phyloP scores from a whole-genome alignment of 768 basidiomycete genomes.

The Kwoniella bestiolae region DNA sequence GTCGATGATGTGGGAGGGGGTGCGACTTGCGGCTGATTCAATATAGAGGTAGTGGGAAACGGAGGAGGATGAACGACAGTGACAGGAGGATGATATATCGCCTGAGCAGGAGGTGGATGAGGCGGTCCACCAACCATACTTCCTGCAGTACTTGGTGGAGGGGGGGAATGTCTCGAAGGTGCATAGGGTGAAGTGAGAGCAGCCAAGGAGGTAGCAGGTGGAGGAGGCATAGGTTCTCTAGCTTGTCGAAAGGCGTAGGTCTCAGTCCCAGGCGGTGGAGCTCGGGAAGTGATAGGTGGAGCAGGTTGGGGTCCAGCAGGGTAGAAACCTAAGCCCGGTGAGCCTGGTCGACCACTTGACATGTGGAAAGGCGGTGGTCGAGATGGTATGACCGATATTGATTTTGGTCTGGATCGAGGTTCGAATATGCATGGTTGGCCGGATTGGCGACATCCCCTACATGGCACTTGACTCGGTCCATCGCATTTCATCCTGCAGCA shows the following conservation, averaged over 20 bases:
- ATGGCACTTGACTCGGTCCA: constrained; percentile 46
- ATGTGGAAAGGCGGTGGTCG: constrained; percentile 44
- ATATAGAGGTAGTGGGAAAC: constrained; percentile 2
- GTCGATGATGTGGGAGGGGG: constrained; percentile 9
- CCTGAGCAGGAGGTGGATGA: constrained; percentile 8
- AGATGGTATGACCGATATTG: constrained; percentile 46
- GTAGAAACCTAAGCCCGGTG: constrained; percentile 39
- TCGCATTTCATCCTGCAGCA: constrained; percentile 52
- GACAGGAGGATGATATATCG: constrained; percentile 22
- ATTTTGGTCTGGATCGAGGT: constrained; percentile 49
- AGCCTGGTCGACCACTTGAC: constrained; percentile 32
- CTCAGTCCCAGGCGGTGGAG: constrained; percentile 20
- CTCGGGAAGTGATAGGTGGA: constrained; percentile 41
- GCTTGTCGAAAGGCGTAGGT: constrained; percentile 36
- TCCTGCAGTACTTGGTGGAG: constrained; percentile 3
- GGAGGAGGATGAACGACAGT: constrained; percentile 23
- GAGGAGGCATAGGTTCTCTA: constrained; percentile 50
- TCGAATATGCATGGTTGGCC: constrained; percentile 49
- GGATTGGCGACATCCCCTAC: constrained; percentile 49
- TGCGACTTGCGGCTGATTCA: background rate
- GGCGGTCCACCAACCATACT: constrained; percentile 14
- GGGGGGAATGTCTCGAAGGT: constrained; percentile 27
- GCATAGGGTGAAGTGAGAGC: constrained; percentile 31
- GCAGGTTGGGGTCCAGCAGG: constrained; percentile 47
- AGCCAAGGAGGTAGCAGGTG: constrained; percentile 36